Evolutionary conservation across 1,139 yeast species (phyloP), one percentile per base, ranked within the genome.

Genomic region (Yarrowia galli): DNA sequence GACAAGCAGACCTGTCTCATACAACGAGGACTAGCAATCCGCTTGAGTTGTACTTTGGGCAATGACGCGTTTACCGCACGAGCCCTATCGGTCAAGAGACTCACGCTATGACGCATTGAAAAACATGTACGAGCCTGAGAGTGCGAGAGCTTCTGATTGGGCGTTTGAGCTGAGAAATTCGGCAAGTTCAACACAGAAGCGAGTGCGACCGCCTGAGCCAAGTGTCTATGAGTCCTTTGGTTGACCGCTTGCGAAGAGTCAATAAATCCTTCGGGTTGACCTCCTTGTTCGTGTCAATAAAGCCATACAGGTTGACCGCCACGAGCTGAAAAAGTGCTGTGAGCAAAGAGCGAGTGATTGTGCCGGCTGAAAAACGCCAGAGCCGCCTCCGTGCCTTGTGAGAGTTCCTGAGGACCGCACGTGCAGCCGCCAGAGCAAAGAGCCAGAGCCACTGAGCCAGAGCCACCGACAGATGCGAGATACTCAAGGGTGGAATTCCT

Each of bases 391-490:
- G n/a, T n/a, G n/a, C n/a, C n/a, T n/a, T n/a, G n/a, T n/a, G n/a
- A n/a, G n/a, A n/a, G n/a, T n/a, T n/a, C n/a, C n/a, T n/a, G n/a
- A n/a, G n/a, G n/a, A n/a, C n/a, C n/a, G n/a, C n/a, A n/a, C n/a
- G n/a, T n/a, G n/a, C n/a, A 18, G 56, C 56, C 56, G 56, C 56
- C 56, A 49, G 56, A 49, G 56, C n/a, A n/a, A n/a, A 46, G 51
- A 46, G 51, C 35, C 49, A 45, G n/a, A n/a, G 49, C 25, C 48
- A 23, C 32, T 22, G 49, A 18, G n/a, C n/a, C 54, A 48, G 54
- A 48, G 54, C 54, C 54, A 18, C 25, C 54, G 54, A 48, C 38
- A 22, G 51, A 25, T 7, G 3, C 28, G 7, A 46, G 51, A 46
- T 16, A 32, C 54, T 32, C 25, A 25, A 28, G 53, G 53, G 53